Evolutionary conservation across 2,329 filamentous ascomycete species (phyloP).

Genomic region (Bisporella sp.): DNA sequence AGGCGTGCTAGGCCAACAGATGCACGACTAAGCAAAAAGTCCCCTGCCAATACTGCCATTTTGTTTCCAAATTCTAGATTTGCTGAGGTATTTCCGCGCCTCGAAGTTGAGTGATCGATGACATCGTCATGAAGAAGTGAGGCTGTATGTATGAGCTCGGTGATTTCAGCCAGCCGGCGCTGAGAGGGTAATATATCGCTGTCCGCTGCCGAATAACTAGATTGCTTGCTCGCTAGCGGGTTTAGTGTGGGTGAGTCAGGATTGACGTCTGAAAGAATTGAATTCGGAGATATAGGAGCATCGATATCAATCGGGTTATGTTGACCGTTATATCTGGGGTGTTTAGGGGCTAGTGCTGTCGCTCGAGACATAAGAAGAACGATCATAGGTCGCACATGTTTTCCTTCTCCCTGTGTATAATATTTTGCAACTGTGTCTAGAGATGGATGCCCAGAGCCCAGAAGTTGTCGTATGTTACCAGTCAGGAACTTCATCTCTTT

Average conservation of each 20-base stretch:
- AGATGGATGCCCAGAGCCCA: constrained; percentile 90
- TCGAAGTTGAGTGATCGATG: constrained; percentile 83
- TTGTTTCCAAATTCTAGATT: constrained; percentile 98
- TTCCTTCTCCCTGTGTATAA: constrained; percentile 93
- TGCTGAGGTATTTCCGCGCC: constrained; percentile 78
- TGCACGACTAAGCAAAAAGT: constrained; percentile 87
- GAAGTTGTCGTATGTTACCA: constrained; percentile 85
- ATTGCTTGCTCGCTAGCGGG: constrained; percentile 38
- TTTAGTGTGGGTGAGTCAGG: constrained; percentile 50
- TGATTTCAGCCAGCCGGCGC: constrained; percentile 88
- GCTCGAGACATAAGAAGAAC: constrained; percentile 95
- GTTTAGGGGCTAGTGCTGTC: constrained; percentile 70
- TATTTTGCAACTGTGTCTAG: constrained; percentile 96
- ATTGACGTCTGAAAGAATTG: constrained; percentile 73
- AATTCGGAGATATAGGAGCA: constrained; percentile 50
- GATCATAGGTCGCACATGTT: constrained; percentile 90
- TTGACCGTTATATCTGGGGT: constrained; percentile 33
- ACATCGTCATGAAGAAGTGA: constrained; percentile 97
- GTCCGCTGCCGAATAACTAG: constrained; percentile 31
- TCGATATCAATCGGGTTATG: constrained; percentile 40
- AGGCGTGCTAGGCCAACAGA: constrained; percentile 89
- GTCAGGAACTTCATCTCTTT: constrained; percentile 97
- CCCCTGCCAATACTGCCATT: constrained; percentile 96
- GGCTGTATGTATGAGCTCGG: constrained; percentile 94
- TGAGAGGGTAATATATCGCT: constrained; percentile 85